Conservation (phyloP, 2,329 filamentous ascomycete genomes). For the Chalaropsis ovoidea region DNA sequence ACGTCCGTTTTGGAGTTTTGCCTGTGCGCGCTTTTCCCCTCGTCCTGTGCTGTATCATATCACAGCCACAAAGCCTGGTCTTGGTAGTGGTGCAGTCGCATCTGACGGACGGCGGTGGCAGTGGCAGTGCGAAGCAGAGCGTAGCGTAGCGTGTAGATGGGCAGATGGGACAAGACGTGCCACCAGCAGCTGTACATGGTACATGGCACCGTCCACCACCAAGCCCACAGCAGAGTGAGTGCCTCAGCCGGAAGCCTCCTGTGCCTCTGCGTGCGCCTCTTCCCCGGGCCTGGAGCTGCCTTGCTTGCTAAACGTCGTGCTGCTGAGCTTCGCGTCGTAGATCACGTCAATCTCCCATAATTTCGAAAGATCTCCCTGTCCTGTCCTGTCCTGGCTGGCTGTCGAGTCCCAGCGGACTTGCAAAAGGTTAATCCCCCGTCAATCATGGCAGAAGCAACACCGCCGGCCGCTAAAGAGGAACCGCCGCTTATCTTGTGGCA, state of each 20-base stretch:
- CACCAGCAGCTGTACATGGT: too few species aligned
- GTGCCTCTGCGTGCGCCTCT: not conserved
- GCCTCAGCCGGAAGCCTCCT: not conserved
- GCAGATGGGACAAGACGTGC: not conserved
- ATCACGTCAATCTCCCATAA: not conserved
- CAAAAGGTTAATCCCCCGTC: not conserved
- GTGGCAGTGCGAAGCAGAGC: not conserved
- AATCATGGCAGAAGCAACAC: not conserved
- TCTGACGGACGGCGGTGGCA: not conserved
- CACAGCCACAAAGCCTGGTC: not conserved
- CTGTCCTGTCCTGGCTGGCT: too few species aligned
- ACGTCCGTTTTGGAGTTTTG: not conserved
- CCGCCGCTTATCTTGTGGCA: constrained; percentile 3
- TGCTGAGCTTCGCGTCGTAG: not conserved
- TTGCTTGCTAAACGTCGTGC: not conserved
- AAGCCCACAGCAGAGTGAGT: not conserved
- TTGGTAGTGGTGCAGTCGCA: not conserved
- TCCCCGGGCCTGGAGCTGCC: not conserved
- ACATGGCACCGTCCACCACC: too few species aligned
- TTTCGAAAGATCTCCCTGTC: not conserved
- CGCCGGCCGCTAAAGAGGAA: not conserved
- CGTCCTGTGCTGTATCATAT: not conserved
- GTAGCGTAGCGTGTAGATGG: not conserved
- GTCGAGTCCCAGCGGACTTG: not conserved
- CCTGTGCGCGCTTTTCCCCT: not conserved